phyloP scores from a whole-genome alignment of 2,329 filamentous ascomycete genomes.

The Colletotrichum magnum region DNA sequence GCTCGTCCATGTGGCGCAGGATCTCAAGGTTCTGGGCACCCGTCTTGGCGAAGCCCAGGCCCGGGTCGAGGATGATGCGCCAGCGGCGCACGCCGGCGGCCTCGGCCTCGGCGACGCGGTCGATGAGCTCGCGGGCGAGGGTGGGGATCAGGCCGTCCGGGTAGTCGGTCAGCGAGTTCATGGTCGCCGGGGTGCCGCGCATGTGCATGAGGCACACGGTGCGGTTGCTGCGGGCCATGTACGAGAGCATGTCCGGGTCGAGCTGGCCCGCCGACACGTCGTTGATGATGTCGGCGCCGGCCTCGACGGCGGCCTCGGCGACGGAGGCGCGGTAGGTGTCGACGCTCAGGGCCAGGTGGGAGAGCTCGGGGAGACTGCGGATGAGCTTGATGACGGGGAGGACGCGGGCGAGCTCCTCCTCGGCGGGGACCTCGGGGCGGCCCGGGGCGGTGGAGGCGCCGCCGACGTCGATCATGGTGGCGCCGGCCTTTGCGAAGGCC shows the following conservation, averaged over 20 bases:
- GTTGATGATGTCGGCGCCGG: slow-evolving; percentile 93
- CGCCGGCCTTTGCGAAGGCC: slow-evolving; percentile 76
- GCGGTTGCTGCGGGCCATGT: slow-evolving; percentile 82
- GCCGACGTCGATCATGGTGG: slow-evolving; percentile 90
- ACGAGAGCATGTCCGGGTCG: slow-evolving; percentile 85
- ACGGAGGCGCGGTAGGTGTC: slow-evolving; percentile 94
- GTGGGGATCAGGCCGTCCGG: slow-evolving; percentile 74
- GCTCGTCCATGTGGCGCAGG: slow-evolving; percentile 74
- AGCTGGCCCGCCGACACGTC: slow-evolving; percentile 89
- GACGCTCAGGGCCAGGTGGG: slow-evolving; percentile 81
- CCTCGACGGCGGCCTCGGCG: slow-evolving; percentile 80
- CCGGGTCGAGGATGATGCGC: slow-evolving; percentile 95
- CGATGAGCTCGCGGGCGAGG: slow-evolving; percentile 77
- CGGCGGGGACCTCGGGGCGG: slow-evolving; percentile 75
- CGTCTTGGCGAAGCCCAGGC: slow-evolving; percentile 93
- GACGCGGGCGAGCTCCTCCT: slow-evolving; percentile 84
- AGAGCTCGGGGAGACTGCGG: slow-evolving; percentile 74
- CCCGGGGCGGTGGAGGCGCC: slow-evolving; percentile 93
- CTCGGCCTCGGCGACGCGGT: slow-evolving; percentile 81
- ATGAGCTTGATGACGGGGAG: slow-evolving; percentile 84
- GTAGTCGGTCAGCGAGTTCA: slow-evolving; percentile 80
- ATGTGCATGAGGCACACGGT: slow-evolving; percentile 93
- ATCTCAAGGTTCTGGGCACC: slow-evolving; percentile 85
- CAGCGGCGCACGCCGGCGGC: slow-evolving; percentile 87
- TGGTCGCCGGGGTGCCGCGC: slow-evolving; percentile 88